phyloP scores from a whole-genome alignment of 208 protist species.

The Angomonas ambiguus region DNA sequence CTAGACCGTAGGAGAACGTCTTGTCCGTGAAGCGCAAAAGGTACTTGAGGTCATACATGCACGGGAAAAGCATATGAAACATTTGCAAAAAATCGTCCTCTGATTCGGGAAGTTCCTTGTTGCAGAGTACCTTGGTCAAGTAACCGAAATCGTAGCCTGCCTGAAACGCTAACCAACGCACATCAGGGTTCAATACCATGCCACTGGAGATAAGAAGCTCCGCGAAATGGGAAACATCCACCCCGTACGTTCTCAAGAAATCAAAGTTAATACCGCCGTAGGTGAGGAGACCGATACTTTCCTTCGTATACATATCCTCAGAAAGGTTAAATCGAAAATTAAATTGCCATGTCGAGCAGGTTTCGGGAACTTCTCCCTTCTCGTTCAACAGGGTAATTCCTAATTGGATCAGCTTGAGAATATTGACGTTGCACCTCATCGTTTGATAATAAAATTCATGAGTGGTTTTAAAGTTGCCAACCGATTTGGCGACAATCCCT shows the following conservation, averaged over 20 bases:
- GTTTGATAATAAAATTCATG: conserved; percentile 97
- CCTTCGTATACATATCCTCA: conserved; percentile 96
- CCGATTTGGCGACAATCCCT: conserved; percentile 96
- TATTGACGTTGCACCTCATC: conserved; percentile 97
- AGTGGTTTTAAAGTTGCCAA: conserved; percentile 92
- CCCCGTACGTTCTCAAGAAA: conserved; percentile 91
- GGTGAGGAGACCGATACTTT: conserved; percentile 96
- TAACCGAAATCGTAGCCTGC: conserved; percentile 99
- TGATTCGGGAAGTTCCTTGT: conserved; percentile 92
- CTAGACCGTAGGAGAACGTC: conserved; percentile 93
- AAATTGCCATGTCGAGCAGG: conserved; percentile 98
- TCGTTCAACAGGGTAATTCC: conserved; percentile 98
- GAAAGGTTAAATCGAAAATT: conserved; percentile 98
- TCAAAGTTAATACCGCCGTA: conserved; percentile 97
- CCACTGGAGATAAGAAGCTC: conserved; percentile 97
- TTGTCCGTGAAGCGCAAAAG: conserved; percentile 93
- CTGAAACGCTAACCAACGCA: conserved; percentile 98
- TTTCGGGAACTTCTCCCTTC: conserved; percentile 93
- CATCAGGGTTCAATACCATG: conserved; percentile 93
- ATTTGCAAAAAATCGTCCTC: conserved; percentile 97
- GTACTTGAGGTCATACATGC: conserved; percentile 99
- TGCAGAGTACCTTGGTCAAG: conserved; percentile 95
- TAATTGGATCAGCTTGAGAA: conserved; percentile 99
- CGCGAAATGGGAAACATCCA: conserved; percentile 96
- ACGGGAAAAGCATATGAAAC: conserved; percentile 95